phyloP scores from a whole-genome alignment of 257 asterid genomes.

The Solanum bulbocastanum region DNA sequence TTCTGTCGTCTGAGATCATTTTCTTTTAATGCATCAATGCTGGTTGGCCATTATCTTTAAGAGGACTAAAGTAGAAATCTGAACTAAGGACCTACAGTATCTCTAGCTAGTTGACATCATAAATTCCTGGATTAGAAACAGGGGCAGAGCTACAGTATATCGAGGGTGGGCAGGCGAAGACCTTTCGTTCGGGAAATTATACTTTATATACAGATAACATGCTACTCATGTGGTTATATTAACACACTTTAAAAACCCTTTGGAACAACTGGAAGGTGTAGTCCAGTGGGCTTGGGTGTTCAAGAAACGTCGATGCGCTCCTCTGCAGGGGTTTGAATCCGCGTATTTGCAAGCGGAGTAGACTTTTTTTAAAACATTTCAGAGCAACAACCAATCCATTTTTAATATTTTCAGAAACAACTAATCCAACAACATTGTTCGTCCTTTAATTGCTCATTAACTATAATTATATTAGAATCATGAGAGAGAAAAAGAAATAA shows the following conservation, averaged over 20 bases:
- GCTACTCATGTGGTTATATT: background rate
- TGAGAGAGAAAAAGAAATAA: background rate
- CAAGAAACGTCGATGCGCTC: background rate
- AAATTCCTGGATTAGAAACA: background rate
- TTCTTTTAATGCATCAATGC: background rate
- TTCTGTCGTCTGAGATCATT: background rate
- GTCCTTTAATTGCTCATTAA: background rate
- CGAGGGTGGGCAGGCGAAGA: background rate
- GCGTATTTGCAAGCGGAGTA: background rate
- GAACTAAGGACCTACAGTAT: background rate
- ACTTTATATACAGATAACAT: background rate
- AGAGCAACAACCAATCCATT: background rate
- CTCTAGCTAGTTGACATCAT: background rate
- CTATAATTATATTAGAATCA: background rate
- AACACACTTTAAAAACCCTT: background rate
- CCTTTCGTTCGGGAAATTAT: background rate
- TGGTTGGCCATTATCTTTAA: background rate
- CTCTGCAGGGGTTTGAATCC: background rate
- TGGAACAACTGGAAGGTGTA: background rate
- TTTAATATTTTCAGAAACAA: background rate
- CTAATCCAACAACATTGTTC: background rate
- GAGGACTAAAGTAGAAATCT: background rate
- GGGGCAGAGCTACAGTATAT: background rate
- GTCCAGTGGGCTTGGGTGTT: background rate
- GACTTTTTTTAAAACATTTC: background rate